Evolutionary conservation across 352 stramenopile genomes (phyloP).

Genomic region (Globisporangium orthogonon): DNA sequence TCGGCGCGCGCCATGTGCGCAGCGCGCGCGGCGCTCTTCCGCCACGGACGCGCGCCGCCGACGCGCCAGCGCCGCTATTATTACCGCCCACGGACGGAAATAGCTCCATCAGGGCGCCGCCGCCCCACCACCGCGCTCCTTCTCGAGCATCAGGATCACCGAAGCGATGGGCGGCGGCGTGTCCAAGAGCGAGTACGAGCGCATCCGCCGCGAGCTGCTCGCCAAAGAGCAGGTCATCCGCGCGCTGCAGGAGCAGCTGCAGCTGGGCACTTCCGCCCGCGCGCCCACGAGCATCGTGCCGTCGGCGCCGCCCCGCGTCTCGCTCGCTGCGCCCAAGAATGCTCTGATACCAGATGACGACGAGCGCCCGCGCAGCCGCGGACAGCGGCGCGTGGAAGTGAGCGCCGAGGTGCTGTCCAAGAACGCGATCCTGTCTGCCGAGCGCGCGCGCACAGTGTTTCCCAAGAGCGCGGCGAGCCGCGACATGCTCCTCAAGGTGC

Average conservation of each 20-base stretch:
- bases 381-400: conserved; percentile 55
- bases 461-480: conserved; percentile 52
- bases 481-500: conserved; percentile 49
- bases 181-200: conserved; percentile 69
- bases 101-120: no score
- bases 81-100: no score
- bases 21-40: no score
- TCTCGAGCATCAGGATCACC: no score
- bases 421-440: conserved; percentile 42
- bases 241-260: conserved; percentile 46
- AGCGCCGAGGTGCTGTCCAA: conserved; percentile 75
- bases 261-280: neutral
- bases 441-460: conserved; percentile 46
- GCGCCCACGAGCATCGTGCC: no score
- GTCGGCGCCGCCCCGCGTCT: no score
- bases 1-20: no score
- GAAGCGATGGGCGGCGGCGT: conserved; percentile 55
- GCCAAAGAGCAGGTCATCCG: conserved; percentile 70
- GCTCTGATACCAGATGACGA: neutral
- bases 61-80: no score
- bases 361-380: conserved; percentile 9
- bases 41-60: no score
- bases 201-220: conserved; percentile 60
- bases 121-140: no score
- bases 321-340: no score